Conservation (phyloP, 2,329 filamentous ascomycete genomes). For the Arthrobotrys sinensis region DNA sequence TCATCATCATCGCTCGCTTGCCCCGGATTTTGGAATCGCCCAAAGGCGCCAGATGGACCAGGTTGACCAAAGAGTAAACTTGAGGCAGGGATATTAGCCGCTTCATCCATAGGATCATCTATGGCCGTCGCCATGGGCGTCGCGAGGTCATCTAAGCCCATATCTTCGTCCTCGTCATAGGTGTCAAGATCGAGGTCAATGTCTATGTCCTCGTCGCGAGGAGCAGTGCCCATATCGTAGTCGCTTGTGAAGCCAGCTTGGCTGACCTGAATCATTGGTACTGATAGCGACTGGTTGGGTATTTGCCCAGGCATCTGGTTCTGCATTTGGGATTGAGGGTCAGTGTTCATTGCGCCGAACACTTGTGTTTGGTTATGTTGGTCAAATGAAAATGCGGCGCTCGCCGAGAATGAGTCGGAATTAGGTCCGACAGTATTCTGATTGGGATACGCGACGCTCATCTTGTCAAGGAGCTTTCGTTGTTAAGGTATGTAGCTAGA, state of each 20-base stretch:
- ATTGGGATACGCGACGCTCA: slow-evolving; percentile 57
- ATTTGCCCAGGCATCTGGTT: slow-evolving; percentile 20
- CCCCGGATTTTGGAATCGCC: neutral
- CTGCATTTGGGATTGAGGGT: slow-evolving; percentile 45
- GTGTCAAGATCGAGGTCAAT: slow-evolving; percentile 51
- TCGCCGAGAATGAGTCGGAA: slow-evolving; percentile 50
- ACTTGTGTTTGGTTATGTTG: slow-evolving; percentile 51
- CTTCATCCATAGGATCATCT: slow-evolving; percentile 49
- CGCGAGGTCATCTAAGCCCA: slow-evolving; percentile 47
- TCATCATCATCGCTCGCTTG: slow-evolving; percentile 44
- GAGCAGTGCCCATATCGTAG: slow-evolving; percentile 53
- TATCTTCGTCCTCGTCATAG: slow-evolving; percentile 53
- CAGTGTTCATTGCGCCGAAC: slow-evolving; percentile 38
- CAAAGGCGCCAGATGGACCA: slow-evolving; percentile 15
- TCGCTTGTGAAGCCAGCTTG: slow-evolving; percentile 37
- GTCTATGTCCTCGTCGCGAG: slow-evolving; percentile 57
- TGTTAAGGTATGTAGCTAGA: slow-evolving; percentile 27
- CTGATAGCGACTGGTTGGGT: slow-evolving; percentile 33
- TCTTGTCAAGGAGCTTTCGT: slow-evolving; percentile 20
- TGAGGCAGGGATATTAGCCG: slow-evolving; percentile 7
- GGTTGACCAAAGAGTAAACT: slow-evolving; percentile 45
- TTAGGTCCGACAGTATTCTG: slow-evolving; percentile 38
- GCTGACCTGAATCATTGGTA: slow-evolving; percentile 49
- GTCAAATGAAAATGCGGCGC: slow-evolving; percentile 57
- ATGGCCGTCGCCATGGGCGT: slow-evolving; percentile 46